Conservation (phyloP, 2,329 filamentous ascomycete species). For the Nothopassalora personata region DNA sequence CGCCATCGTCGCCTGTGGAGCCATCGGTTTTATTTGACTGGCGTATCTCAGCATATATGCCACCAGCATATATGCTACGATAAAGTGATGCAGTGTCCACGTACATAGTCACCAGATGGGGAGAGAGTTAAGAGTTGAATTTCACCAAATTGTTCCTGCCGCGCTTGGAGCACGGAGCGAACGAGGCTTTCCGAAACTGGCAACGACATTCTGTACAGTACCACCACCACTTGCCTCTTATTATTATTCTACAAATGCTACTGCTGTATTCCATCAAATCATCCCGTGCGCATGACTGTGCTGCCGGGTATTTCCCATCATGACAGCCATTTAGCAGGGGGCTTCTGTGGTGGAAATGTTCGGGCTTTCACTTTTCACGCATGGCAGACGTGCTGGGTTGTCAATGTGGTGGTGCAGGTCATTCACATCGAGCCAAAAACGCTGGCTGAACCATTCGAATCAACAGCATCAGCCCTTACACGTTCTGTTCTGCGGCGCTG, state of each 20-base stretch:
- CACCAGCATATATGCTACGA: neutral
- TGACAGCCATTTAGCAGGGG: neutral
- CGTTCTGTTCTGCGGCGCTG: slow-evolving; percentile 91
- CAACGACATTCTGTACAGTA: neutral
- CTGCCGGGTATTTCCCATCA: neutral
- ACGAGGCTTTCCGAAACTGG: neutral
- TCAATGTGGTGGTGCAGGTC: neutral
- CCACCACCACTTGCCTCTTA: too few relatives aligned
- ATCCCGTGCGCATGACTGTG: neutral
- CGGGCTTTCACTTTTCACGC: neutral
- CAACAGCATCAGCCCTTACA: slow-evolving; percentile 54
- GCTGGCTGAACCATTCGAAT: neutral
- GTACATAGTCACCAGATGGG: neutral
- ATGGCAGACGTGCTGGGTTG: neutral
- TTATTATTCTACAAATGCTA: neutral
- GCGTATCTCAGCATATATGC: neutral
- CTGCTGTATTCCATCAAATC: neutral
- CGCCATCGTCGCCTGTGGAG: neutral
- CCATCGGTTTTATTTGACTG: neutral
- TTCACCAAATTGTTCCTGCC: neutral
- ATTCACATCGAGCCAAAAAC: neutral
- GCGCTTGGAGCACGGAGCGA: neutral
- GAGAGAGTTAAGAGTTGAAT: neutral
- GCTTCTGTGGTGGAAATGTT: neutral
- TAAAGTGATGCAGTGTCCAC: neutral